A percentile compares a stretch with the other conserved stretches of the same genome.
phyloP scores from a whole-genome alignment of 768 basidiomycete species.

The Macrolepiota albuminosa region DNA sequence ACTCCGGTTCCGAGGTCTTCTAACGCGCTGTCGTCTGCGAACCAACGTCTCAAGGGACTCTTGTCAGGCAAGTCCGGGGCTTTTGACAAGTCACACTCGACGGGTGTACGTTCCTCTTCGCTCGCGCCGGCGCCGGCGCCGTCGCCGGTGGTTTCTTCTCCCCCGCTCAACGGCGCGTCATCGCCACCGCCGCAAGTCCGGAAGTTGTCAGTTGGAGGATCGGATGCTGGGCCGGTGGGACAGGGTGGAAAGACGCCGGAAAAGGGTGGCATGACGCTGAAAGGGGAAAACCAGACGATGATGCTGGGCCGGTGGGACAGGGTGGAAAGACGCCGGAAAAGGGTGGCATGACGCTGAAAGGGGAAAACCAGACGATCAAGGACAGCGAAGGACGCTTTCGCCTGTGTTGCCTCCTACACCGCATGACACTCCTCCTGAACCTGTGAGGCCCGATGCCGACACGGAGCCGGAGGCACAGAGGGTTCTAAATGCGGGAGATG shows the following conservation, averaged over 20 bases:
- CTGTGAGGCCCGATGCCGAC: background rate
- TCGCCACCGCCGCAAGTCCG: slow-evolving; percentile 2
- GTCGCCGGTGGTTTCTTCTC: slow-evolving; percentile 12
- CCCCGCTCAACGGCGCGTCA: slow-evolving; percentile 9
- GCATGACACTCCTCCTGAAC: slow-evolving; percentile 8
- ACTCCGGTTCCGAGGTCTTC: slow-evolving; percentile 22
- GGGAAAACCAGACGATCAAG: background rate
- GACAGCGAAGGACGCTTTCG: slow-evolving; percentile 1
- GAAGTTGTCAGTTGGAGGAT: slow-evolving; percentile 13
- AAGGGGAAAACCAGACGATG: slow-evolving; percentile 5
- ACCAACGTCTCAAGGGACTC: slow-evolving; percentile 43
- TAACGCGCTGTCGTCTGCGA: slow-evolving; percentile 27
- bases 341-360: background rate
- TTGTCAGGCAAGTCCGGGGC: slow-evolving; percentile 33
- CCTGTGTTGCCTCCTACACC: slow-evolving; percentile 8
- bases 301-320: slow-evolving; percentile 10
- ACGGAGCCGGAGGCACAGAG: slow-evolving; percentile 6
- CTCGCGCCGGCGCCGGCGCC: background rate
- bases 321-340: slow-evolving; percentile 7
- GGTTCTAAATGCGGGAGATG: background rate
- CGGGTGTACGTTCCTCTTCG: slow-evolving; percentile 23
- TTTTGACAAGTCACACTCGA: slow-evolving; percentile 32
- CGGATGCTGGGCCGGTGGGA: slow-evolving; percentile 15
- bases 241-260: slow-evolving; percentile 4
- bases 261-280: slow-evolving; percentile 2